Base-by-base conservation (phyloP, 2,329 filamentous ascomycete species). In the Trichoderma endophyticum region DNA sequence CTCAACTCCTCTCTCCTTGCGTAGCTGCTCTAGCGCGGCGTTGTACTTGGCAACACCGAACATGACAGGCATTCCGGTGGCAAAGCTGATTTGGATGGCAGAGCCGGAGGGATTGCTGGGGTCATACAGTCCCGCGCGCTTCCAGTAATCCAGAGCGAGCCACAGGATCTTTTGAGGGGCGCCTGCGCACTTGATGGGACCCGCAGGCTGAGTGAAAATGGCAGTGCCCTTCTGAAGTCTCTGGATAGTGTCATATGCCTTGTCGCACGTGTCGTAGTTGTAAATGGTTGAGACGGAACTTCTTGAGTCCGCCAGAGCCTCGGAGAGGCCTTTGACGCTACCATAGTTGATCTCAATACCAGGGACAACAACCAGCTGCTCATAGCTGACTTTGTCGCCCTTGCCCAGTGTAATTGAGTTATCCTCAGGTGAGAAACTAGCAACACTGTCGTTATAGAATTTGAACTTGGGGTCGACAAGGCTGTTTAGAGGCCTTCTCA, bases 91-190 rank as follows among this genome's bases (percentile, higher is more conserved):
- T 26, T 85, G 81, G 75, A 89, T 84, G 3, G 82, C 76, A 0
- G 86, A 87, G 6, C 64, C 61, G 1, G 81, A 75, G 0, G 81
- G 76, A 66, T 82, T 80, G 69, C 73, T 73, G 1, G 83, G 76
- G 69, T 84, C 77, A 78, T 89, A 89, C 4, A 87, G 77, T 2
- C 87, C 87, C 0, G 82, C 81, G 34, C 81, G 80, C 79, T 86
- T 88, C 88, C 88, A 90, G 78, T 87, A 79, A 76, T 90, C 87
- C 56, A 89, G 79, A 1, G 88, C 88, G 18, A 90, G 83, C 88
- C 88, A 90, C 86, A 90, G 86, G 76, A 85, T 81, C 80, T 90
- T 90, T 74, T 90, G 88, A 12, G 88, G 88, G 3, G 87, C 88
- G 57, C 88, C 88, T 3, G 88, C 88, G 73, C 88, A 90, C 79